Conservation (phyloP, 2,329 filamentous ascomycete genomes). For the Phialophora verrucosa region DNA sequence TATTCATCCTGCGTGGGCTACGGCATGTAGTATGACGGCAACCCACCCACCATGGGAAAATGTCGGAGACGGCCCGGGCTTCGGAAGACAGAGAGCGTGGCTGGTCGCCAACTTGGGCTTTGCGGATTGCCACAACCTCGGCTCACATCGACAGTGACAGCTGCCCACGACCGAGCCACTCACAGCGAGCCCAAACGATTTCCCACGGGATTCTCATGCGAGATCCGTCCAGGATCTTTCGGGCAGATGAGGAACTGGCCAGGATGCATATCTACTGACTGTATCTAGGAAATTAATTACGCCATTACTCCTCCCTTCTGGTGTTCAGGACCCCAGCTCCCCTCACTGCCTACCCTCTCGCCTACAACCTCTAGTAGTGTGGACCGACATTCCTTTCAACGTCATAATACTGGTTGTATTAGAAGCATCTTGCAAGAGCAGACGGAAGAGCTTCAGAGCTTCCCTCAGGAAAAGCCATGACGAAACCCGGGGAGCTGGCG, state of each 20-base stretch:
- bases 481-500: constrained; percentile 73
- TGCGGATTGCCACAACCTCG: constrained; percentile 26
- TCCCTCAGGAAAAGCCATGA: constrained; percentile 48
- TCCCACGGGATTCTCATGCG: constrained; percentile 23
- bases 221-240: constrained; percentile 22
- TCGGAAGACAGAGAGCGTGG: not conserved
- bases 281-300: constrained; percentile 19
- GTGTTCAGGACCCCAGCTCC: constrained; percentile 10
- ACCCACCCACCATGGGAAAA: constrained; percentile 11
- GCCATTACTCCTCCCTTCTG: constrained; percentile 16
- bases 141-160: constrained; percentile 17
- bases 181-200: constrained; percentile 16
- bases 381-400: not conserved
- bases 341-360: not conserved
- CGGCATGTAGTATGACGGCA: not conserved
- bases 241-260: constrained; percentile 31
- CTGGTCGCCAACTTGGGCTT: not conserved
- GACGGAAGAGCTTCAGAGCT: not conserved
- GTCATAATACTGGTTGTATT: not conserved
- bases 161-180: constrained; percentile 20
- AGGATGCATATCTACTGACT: constrained; percentile 5
- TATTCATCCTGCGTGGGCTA: constrained; percentile 20
- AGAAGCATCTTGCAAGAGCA: constrained; percentile 3
- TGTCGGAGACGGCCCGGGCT: constrained; percentile 22
- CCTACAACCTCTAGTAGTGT: constrained; percentile 14